These are phyloP conservation scores for Tulasnella calospora DNA, from an alignment of 768 basidiomycete genomes.

Conservation along the genomic window DNA sequence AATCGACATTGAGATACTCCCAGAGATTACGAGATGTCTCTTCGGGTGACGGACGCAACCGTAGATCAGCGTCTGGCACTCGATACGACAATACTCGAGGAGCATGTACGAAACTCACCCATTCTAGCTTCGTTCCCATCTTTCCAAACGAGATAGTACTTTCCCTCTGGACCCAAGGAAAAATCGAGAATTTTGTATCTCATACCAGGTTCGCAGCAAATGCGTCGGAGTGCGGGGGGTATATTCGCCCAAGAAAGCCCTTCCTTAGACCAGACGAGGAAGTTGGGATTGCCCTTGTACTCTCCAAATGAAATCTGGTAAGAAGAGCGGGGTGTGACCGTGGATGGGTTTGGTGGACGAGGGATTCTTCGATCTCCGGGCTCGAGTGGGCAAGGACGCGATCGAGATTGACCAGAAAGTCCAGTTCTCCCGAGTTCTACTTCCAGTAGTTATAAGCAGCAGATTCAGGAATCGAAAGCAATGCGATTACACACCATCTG, in stretches of 20 bases:
- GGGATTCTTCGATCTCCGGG: conserved; percentile 1
- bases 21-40: conserved; percentile 13
- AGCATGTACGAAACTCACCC: too few species aligned
- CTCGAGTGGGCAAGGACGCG: background rate
- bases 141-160: conserved; percentile 5
- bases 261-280: conserved; percentile 11
- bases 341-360: conserved; percentile 2
- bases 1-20: too few species aligned
- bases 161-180: conserved; percentile 4
- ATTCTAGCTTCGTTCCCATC: conserved; percentile 18
- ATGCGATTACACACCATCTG: too few species aligned
- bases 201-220: background rate
- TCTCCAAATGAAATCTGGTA: conserved; percentile 16
- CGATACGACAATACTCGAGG: too few species aligned
- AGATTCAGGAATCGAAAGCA: too few species aligned
- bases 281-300: background rate
- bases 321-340: background rate
- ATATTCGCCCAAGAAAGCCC: background rate
- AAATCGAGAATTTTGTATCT: conserved; percentile 10
- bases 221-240: background rate
- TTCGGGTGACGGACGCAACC: background rate
- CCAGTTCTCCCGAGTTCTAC: too few species aligned
- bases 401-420: too few species aligned
- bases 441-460: too few species aligned
- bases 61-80: too few species aligned